Base-by-base conservation (phyloP, 768 basidiomycete species). In the Saitozyma sp. region DNA sequence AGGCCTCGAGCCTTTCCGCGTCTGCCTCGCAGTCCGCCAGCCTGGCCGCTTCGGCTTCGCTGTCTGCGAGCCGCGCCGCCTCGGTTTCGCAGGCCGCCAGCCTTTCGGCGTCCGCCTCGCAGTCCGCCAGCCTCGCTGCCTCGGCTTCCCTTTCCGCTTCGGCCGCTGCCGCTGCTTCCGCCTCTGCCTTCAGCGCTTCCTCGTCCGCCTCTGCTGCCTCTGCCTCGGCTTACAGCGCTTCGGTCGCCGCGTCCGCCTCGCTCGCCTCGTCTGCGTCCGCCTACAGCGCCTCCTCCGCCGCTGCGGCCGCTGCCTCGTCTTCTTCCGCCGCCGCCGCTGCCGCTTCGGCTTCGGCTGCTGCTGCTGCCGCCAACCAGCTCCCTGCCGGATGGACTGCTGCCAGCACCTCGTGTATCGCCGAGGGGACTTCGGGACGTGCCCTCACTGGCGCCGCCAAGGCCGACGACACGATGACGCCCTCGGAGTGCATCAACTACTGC, bases 391-490 rank as follows among this genome's bases (percentile, higher is more conserved):
- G 48, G 43, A 55, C 13, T 5, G 40, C 16, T 19, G 19, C 54
- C 9, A 20, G 53, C n/a, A 8, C 41, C 38, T 19, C 16, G 9
- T 29, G n/a, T 11, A 58, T 60, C n/a, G 43, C 50, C 41, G 68
- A 74, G 50, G 68, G 63, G 17, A 63, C 29, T 13, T 63, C 43
- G 11, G 74, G 74, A 6, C 68, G 76, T 46, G 76, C 76, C 49
- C 65, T 78, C 37, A 63, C 68, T 17, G 70, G 67, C 6, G 70
- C 72, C 1, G 16, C 38, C 41, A 51, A 39, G 10, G 39, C 50
- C 5, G 50, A 19, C 38, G 54, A 52, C 37, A 42, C 53, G 20
- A 76, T 76, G 75, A 76, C 75, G 16, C 50, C 59, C 29, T 51
- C 61, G 14, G 59, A 58, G 43, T 76, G 75, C 56, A 41, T 68